These are phyloP conservation scores for Cutaneotrichosporon sp. DNA, from an alignment of 1,284 basidiomycete genomes.

Conservation along the genomic window DNA sequence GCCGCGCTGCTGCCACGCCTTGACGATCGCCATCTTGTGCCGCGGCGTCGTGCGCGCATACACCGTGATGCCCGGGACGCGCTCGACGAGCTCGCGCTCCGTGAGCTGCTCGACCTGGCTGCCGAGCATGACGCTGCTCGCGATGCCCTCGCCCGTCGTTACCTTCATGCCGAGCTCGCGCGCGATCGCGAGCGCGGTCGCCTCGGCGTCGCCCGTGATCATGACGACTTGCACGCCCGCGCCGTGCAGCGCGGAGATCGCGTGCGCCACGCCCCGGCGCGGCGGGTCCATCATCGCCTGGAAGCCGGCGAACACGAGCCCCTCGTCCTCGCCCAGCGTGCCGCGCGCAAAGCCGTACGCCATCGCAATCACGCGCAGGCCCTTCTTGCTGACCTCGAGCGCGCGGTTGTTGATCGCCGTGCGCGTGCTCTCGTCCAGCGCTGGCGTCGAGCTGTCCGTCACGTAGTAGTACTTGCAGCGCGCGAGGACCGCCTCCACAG, in stretches of 20 bases:
- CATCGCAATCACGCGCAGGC: constrained; percentile 85
- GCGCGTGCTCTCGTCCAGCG: constrained; percentile 68
- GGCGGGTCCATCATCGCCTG: constrained; percentile 96
- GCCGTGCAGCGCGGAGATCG: constrained; percentile 73
- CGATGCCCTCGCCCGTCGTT: constrained; percentile 23
- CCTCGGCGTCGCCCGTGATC: constrained; percentile 95
- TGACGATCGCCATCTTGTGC: constrained; percentile 96
- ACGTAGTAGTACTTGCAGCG: constrained; percentile 86
- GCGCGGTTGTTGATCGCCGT: constrained; percentile 70
- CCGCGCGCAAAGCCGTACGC: constrained; percentile 68
- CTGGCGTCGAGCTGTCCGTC: constrained; percentile 76
- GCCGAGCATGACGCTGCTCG: constrained; percentile 69
- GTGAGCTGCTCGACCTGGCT: constrained; percentile 81
- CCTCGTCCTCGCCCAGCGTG: constrained; percentile 52
- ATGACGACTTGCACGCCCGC: constrained; percentile 95
- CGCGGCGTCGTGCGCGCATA: constrained; percentile 94
- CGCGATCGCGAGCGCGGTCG: constrained; percentile 88
- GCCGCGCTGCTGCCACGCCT: constrained; percentile 85
- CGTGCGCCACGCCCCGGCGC: constrained; percentile 85
- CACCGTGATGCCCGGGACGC: constrained; percentile 77
- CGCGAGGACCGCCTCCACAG: constrained; percentile 82
- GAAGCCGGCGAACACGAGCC: constrained; percentile 86
- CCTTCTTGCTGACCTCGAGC: constrained; percentile 68
- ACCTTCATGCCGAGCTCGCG: constrained; percentile 75
- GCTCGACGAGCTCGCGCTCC: constrained; percentile 76